Percentiles rank a stretch among this genome's conserved stretches.
Evolutionary conservation across 371 early-diverging fungal species (phyloP).

Genomic region (Actinomucor elegans): DNA sequence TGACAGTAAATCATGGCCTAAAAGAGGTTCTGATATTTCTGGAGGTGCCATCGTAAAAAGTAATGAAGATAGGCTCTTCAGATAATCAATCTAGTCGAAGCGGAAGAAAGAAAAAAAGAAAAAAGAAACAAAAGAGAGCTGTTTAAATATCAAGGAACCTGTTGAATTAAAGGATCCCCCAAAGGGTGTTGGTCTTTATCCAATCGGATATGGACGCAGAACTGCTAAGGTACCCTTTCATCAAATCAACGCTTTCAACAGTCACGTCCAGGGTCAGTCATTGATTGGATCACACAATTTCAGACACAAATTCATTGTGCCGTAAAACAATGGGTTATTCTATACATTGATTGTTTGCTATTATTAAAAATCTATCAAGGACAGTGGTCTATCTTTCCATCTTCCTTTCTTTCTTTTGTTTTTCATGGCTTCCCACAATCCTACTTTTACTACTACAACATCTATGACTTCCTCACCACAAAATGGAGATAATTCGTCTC

Average conservation of each 20-base stretch:
- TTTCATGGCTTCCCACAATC: not conserved
- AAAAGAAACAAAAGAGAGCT: not conserved
- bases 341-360: constrained; percentile 1
- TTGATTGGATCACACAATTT: too few species aligned
- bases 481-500: not conserved
- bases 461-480: not conserved
- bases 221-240: constrained; percentile 9
- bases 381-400: constrained; percentile 1
- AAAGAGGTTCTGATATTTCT: constrained; percentile 13
- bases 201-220: constrained; percentile 34
- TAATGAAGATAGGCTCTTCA: not conserved
- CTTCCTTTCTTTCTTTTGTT: not conserved
- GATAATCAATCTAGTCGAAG: not conserved
- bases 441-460: not conserved
- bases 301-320: too few species aligned
- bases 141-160: constrained; percentile 4
- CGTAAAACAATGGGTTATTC: not conserved
- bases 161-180: not conserved
- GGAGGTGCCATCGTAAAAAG: constrained; percentile 18
- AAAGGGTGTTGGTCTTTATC: constrained; percentile 3
- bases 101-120: not conserved
- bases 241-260: constrained; percentile 1
- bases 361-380: not conserved
- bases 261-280: not conserved
- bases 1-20: constrained; percentile 4